Evolutionary conservation across 805 yeast species (phyloP).

Genomic region (Pichia membranifaciens): DNA sequence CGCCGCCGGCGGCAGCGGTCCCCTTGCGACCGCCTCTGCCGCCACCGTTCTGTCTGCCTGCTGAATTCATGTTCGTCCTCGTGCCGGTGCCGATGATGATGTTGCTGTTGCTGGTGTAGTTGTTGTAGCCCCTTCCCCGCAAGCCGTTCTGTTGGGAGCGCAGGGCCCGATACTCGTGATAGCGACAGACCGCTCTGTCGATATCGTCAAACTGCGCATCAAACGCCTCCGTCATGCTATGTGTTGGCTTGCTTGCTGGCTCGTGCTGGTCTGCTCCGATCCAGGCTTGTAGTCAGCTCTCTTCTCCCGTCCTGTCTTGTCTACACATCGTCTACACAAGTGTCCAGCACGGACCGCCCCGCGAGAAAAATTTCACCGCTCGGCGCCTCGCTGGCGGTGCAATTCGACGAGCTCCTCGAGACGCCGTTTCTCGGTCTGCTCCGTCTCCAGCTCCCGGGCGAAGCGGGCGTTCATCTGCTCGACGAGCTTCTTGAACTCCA

Average conservation of each 20-base stretch:
- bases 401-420: too few relatives aligned
- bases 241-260: background rate
- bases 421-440: too few relatives aligned
- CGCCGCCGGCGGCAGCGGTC: conserved; percentile 9
- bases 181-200: conserved; percentile 10
- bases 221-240: conserved; percentile 2
- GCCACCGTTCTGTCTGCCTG: too few relatives aligned
- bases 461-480: conserved; percentile 55
- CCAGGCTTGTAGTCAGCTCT: conserved; percentile 20
- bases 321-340: too few relatives aligned
- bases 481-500: conserved; percentile 64
- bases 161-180: background rate
- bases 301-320: conserved; percentile 26
- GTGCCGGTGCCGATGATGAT: background rate
- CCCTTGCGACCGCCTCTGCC: conserved; percentile 11
- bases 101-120: background rate
- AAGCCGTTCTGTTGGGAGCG: background rate
- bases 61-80: background rate
- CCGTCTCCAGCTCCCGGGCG: conserved; percentile 45
- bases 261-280: background rate
- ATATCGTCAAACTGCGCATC: conserved; percentile 12
- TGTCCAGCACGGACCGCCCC: too few relatives aligned
- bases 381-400: too few relatives aligned
- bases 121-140: background rate
- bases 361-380: background rate